Conservation (phyloP, 2,329 filamentous ascomycete genomes). For the Diaporthe amygdali region DNA sequence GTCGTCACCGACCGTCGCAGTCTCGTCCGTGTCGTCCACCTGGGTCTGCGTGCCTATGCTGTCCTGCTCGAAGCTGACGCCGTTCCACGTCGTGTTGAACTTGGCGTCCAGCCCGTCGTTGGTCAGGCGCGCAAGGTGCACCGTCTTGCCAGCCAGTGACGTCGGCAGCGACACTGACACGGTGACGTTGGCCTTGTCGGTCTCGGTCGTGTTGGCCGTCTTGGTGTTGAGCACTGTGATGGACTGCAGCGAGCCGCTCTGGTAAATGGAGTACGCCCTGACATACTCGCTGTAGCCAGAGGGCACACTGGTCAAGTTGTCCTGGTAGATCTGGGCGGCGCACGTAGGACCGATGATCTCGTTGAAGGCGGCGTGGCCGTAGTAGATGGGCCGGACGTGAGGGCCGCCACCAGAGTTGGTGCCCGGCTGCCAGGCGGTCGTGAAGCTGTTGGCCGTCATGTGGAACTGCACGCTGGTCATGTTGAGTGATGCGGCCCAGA, state of each 20-base stretch:
- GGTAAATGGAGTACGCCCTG: conserved; percentile 50
- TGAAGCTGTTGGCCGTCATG: conserved; percentile 59
- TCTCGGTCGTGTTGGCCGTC: conserved; percentile 43
- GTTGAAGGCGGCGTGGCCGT: conserved; percentile 55
- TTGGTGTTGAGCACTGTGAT: conserved; percentile 52
- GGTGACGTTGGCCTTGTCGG: conserved; percentile 43
- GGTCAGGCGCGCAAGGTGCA: conserved; percentile 54
- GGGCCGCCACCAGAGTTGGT: conserved; percentile 42
- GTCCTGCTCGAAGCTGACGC: conserved; percentile 48
- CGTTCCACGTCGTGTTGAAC: conserved; percentile 50
- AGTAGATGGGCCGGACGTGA: conserved; percentile 54
- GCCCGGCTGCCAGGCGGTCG: conserved; percentile 54
- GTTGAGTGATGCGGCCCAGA: conserved; percentile 52
- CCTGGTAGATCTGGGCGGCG: conserved; percentile 46
- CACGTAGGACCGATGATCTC: conserved; percentile 50
- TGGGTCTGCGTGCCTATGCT: conserved; percentile 44
- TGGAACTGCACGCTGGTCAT: conserved; percentile 55
- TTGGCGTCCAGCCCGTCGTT: conserved; percentile 48
- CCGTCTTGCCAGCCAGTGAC: conserved; percentile 42
- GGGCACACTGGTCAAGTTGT: conserved; percentile 37
- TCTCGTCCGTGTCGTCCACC: conserved; percentile 38
- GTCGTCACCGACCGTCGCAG: conserved; percentile 37
- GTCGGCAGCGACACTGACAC: conserved; percentile 46
- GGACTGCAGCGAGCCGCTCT: conserved; percentile 44
- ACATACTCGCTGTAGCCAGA: conserved; percentile 44